Percentiles rank a stretch among this genome's conserved stretches.
phyloP scores from a whole-genome alignment of 2,329 filamentous ascomycete genomes.

The Calonectria multiphialidica region DNA sequence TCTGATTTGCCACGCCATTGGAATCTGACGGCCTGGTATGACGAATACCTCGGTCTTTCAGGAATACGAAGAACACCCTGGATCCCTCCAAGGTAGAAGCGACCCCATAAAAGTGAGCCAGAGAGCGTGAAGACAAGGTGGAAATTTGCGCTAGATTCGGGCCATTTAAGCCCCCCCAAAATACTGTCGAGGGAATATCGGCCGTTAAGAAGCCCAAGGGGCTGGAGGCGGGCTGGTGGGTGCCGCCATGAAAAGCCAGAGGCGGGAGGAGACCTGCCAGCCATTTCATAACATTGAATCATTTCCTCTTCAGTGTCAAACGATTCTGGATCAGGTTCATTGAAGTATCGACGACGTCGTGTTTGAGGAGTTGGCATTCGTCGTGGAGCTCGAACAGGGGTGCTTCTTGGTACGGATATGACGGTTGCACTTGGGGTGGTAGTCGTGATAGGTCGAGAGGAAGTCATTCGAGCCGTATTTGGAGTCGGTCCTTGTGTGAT shows the following conservation, averaged over 20 bases:
- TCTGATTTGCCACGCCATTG: neutral
- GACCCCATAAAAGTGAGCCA: neutral
- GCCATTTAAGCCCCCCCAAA: neutral
- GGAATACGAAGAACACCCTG: neutral
- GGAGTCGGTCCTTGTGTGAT: neutral
- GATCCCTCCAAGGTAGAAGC: neutral
- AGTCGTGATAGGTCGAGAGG: neutral
- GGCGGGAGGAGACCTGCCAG: neutral
- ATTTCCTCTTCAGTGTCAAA: neutral
- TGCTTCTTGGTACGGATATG: neutral
- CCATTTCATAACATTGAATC: neutral
- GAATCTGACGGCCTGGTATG: neutral
- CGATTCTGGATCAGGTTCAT: neutral
- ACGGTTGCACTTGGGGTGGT: neutral
- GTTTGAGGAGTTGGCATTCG: neutral
- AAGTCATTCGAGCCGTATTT: neutral
- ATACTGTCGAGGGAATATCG: neutral
- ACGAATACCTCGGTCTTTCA: neutral
- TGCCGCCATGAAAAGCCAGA: neutral
- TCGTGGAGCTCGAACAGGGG: neutral
- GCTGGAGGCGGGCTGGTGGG: neutral
- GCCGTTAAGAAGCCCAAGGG: neutral
- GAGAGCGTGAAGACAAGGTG: neutral
- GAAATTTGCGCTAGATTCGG: neutral
- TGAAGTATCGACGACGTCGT: neutral